Percentiles rank a stretch among this genome's conserved stretches.
These are phyloP conservation scores for Stereocaulon alpinum DNA, from an alignment of 495 filamentous ascomycete species.

Conservation along the genomic window DNA sequence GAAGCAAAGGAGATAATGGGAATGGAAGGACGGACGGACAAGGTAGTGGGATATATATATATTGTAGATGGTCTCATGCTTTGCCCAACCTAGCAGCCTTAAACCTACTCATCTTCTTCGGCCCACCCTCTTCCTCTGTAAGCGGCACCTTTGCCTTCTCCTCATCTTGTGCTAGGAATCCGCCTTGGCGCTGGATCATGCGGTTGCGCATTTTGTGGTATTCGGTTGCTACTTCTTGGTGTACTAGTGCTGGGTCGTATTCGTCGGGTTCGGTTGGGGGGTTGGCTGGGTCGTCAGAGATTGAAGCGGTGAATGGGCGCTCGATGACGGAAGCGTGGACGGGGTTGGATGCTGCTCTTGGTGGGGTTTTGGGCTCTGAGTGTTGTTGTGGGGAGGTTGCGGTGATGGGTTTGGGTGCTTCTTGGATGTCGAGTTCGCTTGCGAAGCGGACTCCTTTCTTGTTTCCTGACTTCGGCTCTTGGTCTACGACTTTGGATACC, in stretches of 20 bases:
- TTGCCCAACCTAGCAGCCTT: conserved; percentile 67
- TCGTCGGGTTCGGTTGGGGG: conserved; percentile 51
- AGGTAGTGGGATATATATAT: not conserved
- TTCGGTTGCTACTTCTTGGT: conserved; percentile 67
- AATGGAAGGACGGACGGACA: no score
- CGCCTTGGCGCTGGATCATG: conserved; percentile 69
- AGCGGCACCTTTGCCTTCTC: conserved; percentile 53
- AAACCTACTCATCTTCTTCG: conserved; percentile 75
- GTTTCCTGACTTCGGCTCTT: conserved; percentile 17
- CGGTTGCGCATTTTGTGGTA: conserved; percentile 70
- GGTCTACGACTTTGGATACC: conserved; percentile 23
- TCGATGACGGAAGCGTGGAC: conserved; percentile 56
- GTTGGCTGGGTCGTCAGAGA: conserved; percentile 22
- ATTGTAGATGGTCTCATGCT: conserved; percentile 13
- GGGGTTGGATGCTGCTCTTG: conserved; percentile 44
- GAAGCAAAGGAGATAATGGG: no score
- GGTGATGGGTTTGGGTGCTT: conserved; percentile 8
- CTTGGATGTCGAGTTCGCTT: conserved; percentile 55
- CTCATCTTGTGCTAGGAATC: conserved; percentile 47
- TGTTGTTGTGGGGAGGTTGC: not conserved
- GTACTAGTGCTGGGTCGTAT: conserved; percentile 59
- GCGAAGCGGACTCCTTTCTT: conserved; percentile 70
- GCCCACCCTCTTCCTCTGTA: conserved; percentile 55
- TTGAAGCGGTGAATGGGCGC: conserved; percentile 30
- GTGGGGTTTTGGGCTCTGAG: conserved; percentile 25